A percentile compares a stretch with the other conserved stretches of the same genome.
Evolutionary conservation across 441 rosid genomes (phyloP).

Genomic region (Mallotus japonicus): DNA sequence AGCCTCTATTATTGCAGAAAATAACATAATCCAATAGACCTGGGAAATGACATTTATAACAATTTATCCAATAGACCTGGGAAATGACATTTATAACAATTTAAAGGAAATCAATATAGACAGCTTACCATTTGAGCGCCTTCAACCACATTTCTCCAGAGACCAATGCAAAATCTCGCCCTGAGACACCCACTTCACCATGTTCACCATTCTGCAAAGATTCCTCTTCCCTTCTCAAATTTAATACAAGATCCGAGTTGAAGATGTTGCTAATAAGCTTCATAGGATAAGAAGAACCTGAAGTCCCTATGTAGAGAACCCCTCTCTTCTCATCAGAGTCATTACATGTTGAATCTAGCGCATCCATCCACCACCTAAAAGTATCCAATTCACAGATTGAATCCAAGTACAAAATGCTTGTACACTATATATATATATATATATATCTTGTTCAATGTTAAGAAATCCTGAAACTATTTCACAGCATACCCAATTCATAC

Average conservation of each 20-base stretch:
- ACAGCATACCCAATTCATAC: background rate
- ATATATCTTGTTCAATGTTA: too few species aligned
- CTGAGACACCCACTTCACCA: constrained; percentile 78
- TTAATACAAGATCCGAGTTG: constrained; percentile 75
- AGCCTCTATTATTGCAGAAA: background rate
- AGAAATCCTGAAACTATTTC: background rate
- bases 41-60: background rate
- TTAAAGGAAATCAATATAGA: constrained; percentile 8
- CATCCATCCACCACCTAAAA: constrained; percentile 96
- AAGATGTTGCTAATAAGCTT: constrained; percentile 91
- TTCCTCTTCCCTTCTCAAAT: constrained; percentile 72
- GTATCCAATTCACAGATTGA: constrained; percentile 14
- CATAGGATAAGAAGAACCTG: constrained; percentile 78
- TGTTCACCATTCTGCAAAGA: constrained; percentile 47
- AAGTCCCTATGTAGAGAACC: constrained; percentile 63
- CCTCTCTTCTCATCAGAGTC: constrained; percentile 62
- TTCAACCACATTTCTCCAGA: constrained; percentile 93
- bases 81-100: background rate
- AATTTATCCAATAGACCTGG: background rate
- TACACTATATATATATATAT: too few species aligned
- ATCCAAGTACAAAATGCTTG: constrained; percentile 14
- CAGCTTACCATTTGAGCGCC: constrained; percentile 84
- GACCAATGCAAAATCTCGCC: constrained; percentile 93
- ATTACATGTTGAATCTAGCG: constrained; percentile 42
- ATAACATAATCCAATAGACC: background rate